These are phyloP conservation scores for Ganoderma multipileum DNA, from an alignment of 1,284 basidiomycete genomes.

Conservation along the genomic window DNA sequence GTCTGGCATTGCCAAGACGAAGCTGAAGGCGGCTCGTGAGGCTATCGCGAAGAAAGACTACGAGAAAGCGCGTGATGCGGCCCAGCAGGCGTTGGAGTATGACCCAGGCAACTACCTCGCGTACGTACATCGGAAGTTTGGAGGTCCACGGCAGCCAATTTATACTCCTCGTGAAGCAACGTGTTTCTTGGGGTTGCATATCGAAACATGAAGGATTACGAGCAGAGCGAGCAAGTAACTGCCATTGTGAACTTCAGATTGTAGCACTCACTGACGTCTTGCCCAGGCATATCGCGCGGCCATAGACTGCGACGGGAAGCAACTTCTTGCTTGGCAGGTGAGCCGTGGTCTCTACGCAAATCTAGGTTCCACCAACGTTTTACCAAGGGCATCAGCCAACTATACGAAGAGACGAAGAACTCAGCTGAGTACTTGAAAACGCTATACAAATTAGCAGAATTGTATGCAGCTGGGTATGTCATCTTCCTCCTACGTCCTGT, in stretches of 20 bases:
- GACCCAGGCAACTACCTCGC: slow-evolving; percentile 84
- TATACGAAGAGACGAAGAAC: slow-evolving; percentile 69
- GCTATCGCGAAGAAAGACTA: slow-evolving; percentile 82
- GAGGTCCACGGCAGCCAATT: neutral
- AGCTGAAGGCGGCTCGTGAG: slow-evolving; percentile 84
- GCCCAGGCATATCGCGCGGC: slow-evolving; percentile 79
- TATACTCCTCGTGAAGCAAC: slow-evolving; percentile 54
- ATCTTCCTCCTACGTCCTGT: neutral
- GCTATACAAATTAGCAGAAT: slow-evolving; percentile 58
- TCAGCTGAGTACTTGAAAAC: slow-evolving; percentile 69
- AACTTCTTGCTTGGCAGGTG: slow-evolving; percentile 83
- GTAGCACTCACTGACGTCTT: slow-evolving; percentile 12
- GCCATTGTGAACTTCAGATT: slow-evolving; percentile 15
- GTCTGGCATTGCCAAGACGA: slow-evolving; percentile 63
- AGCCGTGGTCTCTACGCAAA: slow-evolving; percentile 24
- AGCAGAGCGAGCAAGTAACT: slow-evolving; percentile 86
- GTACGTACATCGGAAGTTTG: slow-evolving; percentile 54
- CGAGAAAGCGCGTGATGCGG: slow-evolving; percentile 69
- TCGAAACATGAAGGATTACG: slow-evolving; percentile 72
- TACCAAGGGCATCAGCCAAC: slow-evolving; percentile 71
- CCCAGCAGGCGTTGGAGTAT: slow-evolving; percentile 69
- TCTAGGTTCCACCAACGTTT: slow-evolving; percentile 1
- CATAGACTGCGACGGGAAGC: slow-evolving; percentile 65
- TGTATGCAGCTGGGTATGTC: slow-evolving; percentile 65
- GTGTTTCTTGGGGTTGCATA: slow-evolving; percentile 84